Base-by-base conservation (phyloP, 73 alveolate species). In the Durusdinium trenchii region DNA sequence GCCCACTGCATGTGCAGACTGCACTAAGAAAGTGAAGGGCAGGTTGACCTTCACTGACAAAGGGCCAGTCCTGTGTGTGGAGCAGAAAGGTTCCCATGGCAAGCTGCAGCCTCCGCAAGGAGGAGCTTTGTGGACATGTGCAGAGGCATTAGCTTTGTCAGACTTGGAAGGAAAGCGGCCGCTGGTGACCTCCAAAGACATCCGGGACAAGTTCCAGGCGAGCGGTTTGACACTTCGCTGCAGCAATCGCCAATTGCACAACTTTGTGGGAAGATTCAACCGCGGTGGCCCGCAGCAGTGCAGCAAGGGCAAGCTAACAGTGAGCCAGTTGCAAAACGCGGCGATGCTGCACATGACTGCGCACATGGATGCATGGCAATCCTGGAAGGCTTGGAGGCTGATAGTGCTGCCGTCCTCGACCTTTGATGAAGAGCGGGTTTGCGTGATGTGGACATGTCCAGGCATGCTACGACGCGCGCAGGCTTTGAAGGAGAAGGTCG, bases 71-170 rank as follows among this genome's bases (percentile, higher is more conserved):
- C 79, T 64, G 23, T 64, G 79, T 28, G 79, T 64, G 79, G 79
- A 64, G 79, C 79, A 64, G 10, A 64, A 64, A 32, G 79, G 79
- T 6, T 64, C 42, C 79, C 79, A 64, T 64, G 79, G 79, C 42
- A 64, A 64, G 38, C 79, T 64, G 79, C 79, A 64, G 79, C 79
- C 79, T 28, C 79, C 79, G 42, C 79, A 28, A 9, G 79, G 79
- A 23, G 79, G 79, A 9, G 6, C 42, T 38, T 64, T 64, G 79
- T 64, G 79, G 79, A 64, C 79, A 18, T 64, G 79, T 38, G 79
- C 79, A 28, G 79, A 64, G 79, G 79, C 79, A 18, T 51, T 10
- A 9, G 79, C 79, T 64, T 32, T 64, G 42, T 23, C 9, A 64
- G 79, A 10, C 12, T 38, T 64, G 42, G 79, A 64, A 28, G 42